These are phyloP conservation scores for Ceratocystis cubensis DNA, from an alignment of 2,329 filamentous ascomycete genomes.

Conservation along the genomic window DNA sequence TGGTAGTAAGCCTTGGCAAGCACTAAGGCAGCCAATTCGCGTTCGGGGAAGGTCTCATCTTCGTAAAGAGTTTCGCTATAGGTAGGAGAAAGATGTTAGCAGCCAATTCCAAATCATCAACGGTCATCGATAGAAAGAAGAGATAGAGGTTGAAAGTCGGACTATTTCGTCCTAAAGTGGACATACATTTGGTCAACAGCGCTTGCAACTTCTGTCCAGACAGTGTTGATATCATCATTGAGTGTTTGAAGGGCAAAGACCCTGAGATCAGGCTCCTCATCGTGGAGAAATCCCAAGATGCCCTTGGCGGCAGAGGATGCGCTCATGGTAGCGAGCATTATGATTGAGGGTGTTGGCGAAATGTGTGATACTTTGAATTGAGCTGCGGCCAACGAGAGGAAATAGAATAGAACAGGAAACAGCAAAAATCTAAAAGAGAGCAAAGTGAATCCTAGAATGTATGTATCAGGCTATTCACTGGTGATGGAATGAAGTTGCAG, in stretches of 20 bases:
- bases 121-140: not conserved
- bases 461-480: not conserved
- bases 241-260: slow-evolving; percentile 89
- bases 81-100: slow-evolving; percentile 18
- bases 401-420: not conserved
- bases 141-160: slow-evolving; percentile 9
- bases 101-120: not conserved
- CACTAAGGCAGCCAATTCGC: slow-evolving; percentile 84
- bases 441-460: not conserved
- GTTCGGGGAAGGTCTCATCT: slow-evolving; percentile 87
- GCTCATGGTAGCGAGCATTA: slow-evolving; percentile 86
- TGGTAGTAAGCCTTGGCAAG: slow-evolving; percentile 98
- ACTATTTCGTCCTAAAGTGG: slow-evolving; percentile 1
- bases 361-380: not conserved
- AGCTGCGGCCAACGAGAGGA: not conserved
- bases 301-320: slow-evolving; percentile 88
- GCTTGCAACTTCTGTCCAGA: slow-evolving; percentile 94
- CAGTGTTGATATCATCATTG: slow-evolving; percentile 89
- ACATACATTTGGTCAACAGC: slow-evolving; percentile 82
- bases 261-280: slow-evolving; percentile 88
- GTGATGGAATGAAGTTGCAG: not conserved
- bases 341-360: slow-evolving; percentile 23
- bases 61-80: slow-evolving; percentile 89
- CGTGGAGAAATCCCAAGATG: slow-evolving; percentile 86
- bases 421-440: not conserved